These are phyloP conservation scores for Kodamaea hsintzibuensis DNA, from an alignment of 805 yeast species.

Conservation along the genomic window DNA sequence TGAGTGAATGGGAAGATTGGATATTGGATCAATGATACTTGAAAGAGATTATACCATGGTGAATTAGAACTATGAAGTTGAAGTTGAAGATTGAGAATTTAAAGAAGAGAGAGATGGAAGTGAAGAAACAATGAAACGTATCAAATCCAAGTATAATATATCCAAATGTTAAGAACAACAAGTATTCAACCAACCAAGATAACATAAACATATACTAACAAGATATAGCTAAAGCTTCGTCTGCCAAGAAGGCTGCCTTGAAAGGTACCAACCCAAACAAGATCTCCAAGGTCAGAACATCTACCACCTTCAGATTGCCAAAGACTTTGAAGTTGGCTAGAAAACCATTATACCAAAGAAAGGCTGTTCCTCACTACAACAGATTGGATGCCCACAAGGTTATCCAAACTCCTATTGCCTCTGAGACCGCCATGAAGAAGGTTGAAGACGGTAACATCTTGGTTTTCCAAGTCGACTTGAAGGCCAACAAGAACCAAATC, in stretches of 20 bases:
- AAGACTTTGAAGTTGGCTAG: constrained; percentile 93
- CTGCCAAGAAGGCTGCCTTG: constrained; percentile 98
- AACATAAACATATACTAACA: constrained; percentile 7
- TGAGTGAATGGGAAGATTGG: neutral
- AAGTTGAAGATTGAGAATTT: neutral
- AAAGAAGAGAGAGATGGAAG: no score
- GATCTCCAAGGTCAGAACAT: constrained; percentile 90
- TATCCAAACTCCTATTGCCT: constrained; percentile 91
- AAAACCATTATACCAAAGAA: constrained; percentile 92
- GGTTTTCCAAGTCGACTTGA: constrained; percentile 96
- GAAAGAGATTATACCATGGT: neutral
- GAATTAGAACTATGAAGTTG: neutral
- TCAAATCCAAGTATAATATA: no score
- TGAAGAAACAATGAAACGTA: no score
- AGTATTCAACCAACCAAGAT: neutral
- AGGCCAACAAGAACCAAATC: constrained; percentile 98
- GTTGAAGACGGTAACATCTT: constrained; percentile 99
- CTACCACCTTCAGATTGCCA: constrained; percentile 95
- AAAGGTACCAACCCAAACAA: constrained; percentile 94
- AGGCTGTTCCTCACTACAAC: constrained; percentile 95
- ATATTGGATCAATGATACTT: neutral
- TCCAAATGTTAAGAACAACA: neutral
- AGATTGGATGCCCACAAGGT: constrained; percentile 96
- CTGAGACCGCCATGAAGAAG: constrained; percentile 99
- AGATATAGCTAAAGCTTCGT: constrained; percentile 72